Percentiles rank a stretch among this genome's conserved stretches.
Conservation (phyloP, 2,329 filamentous ascomycete species). For the Emericellopsis cladophorae region DNA sequence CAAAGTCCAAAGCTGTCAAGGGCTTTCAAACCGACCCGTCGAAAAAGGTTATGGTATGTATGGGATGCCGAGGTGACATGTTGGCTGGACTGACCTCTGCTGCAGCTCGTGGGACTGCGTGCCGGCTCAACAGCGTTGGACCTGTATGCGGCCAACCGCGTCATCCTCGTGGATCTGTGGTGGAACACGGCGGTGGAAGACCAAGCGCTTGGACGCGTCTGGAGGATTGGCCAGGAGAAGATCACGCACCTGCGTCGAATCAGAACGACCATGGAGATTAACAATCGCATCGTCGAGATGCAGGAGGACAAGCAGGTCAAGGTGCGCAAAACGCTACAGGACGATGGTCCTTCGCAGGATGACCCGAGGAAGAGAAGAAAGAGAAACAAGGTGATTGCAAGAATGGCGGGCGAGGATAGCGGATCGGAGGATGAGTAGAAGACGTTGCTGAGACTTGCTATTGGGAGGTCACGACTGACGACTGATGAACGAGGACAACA, state of each 20-base stretch:
- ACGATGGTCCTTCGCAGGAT: constrained; percentile 7
- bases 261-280: constrained; percentile 36
- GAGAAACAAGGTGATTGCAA: too few relatives aligned
- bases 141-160: constrained; percentile 30
- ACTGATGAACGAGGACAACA: too few relatives aligned
- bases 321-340: constrained; percentile 21
- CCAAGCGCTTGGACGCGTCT: constrained; percentile 50
- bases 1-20: constrained; percentile 8
- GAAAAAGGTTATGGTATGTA: constrained; percentile 21
- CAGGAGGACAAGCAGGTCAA: constrained; percentile 41
- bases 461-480: too few relatives aligned
- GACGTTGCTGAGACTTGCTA: too few relatives aligned
- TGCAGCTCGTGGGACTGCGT: constrained; percentile 19
- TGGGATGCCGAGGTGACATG: not conserved
- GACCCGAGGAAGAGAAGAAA: too few relatives aligned
- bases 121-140: constrained; percentile 26
- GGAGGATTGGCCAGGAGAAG: constrained; percentile 51
- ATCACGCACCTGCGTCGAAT: constrained; percentile 47
- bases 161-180: constrained; percentile 43
- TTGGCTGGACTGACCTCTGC: too few relatives aligned
- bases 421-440: too few relatives aligned
- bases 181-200: constrained; percentile 50
- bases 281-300: constrained; percentile 39
- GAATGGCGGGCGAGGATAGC: too few relatives aligned
- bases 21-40: constrained; percentile 8